Evolutionary conservation across 495 filamentous ascomycete species (phyloP).

Genomic region (Trichoderma reesei): DNA sequence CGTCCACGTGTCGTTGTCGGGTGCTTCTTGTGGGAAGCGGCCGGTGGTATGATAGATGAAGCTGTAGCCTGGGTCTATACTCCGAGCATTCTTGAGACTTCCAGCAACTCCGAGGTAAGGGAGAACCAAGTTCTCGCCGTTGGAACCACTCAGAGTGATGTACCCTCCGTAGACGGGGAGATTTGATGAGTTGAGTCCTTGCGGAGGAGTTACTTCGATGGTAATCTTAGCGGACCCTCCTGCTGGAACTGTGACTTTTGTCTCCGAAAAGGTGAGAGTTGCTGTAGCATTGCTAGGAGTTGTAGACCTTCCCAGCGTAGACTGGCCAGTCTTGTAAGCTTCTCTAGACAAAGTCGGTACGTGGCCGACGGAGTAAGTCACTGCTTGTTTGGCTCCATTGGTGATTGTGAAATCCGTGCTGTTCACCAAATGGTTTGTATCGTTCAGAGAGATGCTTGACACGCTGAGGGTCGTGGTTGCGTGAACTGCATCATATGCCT

Average conservation of each 20-base stretch:
- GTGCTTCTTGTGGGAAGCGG: background rate
- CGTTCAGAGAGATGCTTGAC: conserved; percentile 48
- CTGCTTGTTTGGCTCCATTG: conserved; percentile 38
- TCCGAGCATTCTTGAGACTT: conserved; percentile 19
- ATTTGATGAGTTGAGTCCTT: conserved; percentile 26
- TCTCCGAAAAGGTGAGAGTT: conserved; percentile 16
- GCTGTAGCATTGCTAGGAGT: conserved; percentile 26
- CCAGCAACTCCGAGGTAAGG: conserved; percentile 45
- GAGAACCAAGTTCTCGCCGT: conserved; percentile 36
- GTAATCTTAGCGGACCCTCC: conserved; percentile 29
- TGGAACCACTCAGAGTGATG: conserved; percentile 39
- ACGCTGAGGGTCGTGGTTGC: conserved; percentile 42
- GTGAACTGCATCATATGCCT: conserved; percentile 46
- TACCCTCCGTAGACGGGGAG: conserved; percentile 46
- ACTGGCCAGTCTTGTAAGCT: conserved; percentile 24
- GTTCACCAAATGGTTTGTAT: conserved; percentile 40
- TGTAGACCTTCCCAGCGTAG: conserved; percentile 27
- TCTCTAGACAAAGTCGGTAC: conserved; percentile 33
- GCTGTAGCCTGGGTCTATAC: background rate
- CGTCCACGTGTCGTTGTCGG: background rate
- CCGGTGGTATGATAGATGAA: background rate
- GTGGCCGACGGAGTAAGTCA: conserved; percentile 39
- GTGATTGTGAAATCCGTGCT: conserved; percentile 40
- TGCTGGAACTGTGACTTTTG: conserved; percentile 27
- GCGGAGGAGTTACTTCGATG: conserved; percentile 34